These are phyloP conservation scores for Limonomyces culmigenus DNA, from an alignment of 1,284 basidiomycete genomes.

Conservation along the genomic window DNA sequence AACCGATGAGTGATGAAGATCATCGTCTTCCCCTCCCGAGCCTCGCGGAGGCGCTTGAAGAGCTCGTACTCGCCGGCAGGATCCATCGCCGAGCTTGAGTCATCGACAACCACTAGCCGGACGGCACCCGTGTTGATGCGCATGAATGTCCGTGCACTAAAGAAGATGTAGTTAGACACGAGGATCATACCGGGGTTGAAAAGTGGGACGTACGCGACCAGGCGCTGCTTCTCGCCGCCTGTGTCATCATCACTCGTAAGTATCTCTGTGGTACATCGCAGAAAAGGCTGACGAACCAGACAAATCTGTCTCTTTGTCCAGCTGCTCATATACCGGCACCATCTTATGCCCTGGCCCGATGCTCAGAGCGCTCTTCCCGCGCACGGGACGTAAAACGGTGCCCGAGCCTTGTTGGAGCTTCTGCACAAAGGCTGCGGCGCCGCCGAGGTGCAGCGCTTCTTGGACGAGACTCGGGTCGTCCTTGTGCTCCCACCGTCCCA, in stretches of 20 bases:
- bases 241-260: too few relatives aligned
- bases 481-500: constrained; percentile 40
- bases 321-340: constrained; percentile 8
- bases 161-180: too few relatives aligned
- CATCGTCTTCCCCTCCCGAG: constrained; percentile 42
- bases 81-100: constrained; percentile 60
- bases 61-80: constrained; percentile 55
- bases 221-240: constrained; percentile 64
- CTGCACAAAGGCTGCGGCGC: constrained; percentile 44
- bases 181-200: too few relatives aligned
- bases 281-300: too few relatives aligned
- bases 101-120: constrained; percentile 61
- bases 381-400: constrained; percentile 42
- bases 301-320: neutral
- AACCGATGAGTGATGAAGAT: constrained; percentile 56
- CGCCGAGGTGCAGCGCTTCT: constrained; percentile 49
- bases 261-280: too few relatives aligned
- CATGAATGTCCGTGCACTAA: constrained; percentile 62
- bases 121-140: constrained; percentile 39
- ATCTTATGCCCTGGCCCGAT: constrained; percentile 24
- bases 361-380: constrained; percentile 34
- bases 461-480: constrained; percentile 40
- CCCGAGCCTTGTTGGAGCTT: constrained; percentile 48
- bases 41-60: constrained; percentile 31
- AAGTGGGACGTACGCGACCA: constrained; percentile 50